These are phyloP conservation scores for Aspergillus sp. DNA, from an alignment of 2,329 filamentous ascomycete species.

Conservation along the genomic window DNA sequence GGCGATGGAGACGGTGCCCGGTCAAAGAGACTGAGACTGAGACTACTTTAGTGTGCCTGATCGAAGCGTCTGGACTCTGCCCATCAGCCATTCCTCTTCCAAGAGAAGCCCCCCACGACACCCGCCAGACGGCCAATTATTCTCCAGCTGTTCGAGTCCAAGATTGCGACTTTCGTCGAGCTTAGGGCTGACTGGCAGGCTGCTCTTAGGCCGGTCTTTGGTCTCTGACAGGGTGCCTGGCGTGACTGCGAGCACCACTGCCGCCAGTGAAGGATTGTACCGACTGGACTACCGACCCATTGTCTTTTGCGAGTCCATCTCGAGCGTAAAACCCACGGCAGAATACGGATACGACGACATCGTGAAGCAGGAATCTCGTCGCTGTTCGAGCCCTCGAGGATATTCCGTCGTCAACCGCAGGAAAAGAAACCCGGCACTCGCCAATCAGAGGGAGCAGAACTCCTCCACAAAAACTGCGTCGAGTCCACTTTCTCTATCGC, in stretches of 20 bases:
- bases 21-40: not conserved
- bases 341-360: too few species aligned
- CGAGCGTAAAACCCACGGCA: too few species aligned
- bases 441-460: constrained; percentile 4
- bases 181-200: not conserved
- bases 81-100: not conserved
- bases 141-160: not conserved
- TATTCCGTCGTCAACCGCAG: too few species aligned
- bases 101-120: not conserved
- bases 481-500: not conserved
- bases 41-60: constrained; percentile 5
- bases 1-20: not conserved
- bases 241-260: too few species aligned
- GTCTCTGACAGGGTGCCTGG: too few species aligned
- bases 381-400: too few species aligned
- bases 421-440: not conserved
- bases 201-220: not conserved
- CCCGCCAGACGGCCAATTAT: not conserved
- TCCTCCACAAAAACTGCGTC: constrained; percentile 3
- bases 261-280: too few species aligned
- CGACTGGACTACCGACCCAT: too few species aligned
- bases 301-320: too few species aligned
- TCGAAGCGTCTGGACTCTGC: constrained; percentile 14
- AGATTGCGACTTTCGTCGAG: not conserved
- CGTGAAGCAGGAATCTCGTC: too few species aligned